Evolutionary conservation across 2,329 filamentous ascomycete species (phyloP), one percentile per base, ranked within the genome.

Genomic region (Calonectria multiphialidica): DNA sequence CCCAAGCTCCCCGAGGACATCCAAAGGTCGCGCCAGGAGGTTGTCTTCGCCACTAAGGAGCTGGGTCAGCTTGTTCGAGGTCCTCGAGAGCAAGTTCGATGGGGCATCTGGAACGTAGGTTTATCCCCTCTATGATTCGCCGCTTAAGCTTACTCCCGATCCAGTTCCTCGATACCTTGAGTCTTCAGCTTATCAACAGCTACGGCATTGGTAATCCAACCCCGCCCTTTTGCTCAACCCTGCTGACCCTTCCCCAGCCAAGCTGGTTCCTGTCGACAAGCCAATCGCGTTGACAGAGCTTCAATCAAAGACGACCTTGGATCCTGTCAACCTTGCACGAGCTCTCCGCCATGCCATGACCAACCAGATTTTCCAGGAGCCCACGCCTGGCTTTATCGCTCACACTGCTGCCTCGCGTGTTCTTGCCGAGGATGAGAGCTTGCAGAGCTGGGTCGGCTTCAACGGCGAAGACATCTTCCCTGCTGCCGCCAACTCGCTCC

Each of bases 341-440:
- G 81, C 89, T 8, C 80, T 90, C 33, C 88, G 90, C 9, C 87
- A 91, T 78, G 89, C 87, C 45, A 91, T 91, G 85, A 91, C 89
- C 15, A 89, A 87, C 74, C 83, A 84, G 13, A 85, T 92, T 70
- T 91, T 92, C 80, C 78, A 82, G 50, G 90, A 92, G 75, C 85
- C 87, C 1, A 79, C 80, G 6, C 86, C 88, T 0, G 87, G 87
- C 1, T 72, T 85, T 2, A 86, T 92, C 71, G 87, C 86, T 10
- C 91, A 92, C 78, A 91, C 88, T 2, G 87, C 88, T 1, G 85
- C 86, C 1, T 91, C 89, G 1, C 85, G 85, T 5, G 79, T 87
- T 2, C 84, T 92, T 1, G 87, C 86, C 15, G 83, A 87, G 67
- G 87, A 91, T 75, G 74, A 78, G 2, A 78, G 81, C 28, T 84